Evolutionary conservation across 2,329 filamentous ascomycete species (phyloP).

Genomic region (Ascochyta clinopodiicola): DNA sequence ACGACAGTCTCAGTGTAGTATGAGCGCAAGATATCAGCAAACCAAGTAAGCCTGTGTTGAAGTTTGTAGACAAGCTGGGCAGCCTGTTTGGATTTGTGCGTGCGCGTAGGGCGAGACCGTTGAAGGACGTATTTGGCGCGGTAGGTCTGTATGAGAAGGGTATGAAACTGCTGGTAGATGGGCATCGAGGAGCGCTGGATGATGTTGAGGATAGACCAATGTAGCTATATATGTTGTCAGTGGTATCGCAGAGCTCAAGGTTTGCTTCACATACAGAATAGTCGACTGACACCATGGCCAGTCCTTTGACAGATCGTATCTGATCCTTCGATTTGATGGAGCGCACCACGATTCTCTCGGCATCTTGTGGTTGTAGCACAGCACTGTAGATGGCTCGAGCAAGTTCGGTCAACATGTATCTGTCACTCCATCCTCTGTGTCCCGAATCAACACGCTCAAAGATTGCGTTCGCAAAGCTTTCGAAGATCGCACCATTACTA

Average conservation of each 20-base stretch:
- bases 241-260: background rate
- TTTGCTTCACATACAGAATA: constrained; percentile 67
- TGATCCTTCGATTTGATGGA: constrained; percentile 56
- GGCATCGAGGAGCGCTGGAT: constrained; percentile 69
- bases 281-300: constrained; percentile 69
- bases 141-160: constrained; percentile 77
- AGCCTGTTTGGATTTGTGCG: background rate
- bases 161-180: constrained; percentile 75
- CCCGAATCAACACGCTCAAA: constrained; percentile 76
- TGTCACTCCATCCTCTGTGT: constrained; percentile 74
- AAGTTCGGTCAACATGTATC: constrained; percentile 79
- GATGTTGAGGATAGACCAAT: constrained; percentile 73
- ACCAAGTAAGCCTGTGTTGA: constrained; percentile 77
- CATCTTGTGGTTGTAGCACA: constrained; percentile 59
- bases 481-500: constrained; percentile 72
- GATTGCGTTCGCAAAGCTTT: constrained; percentile 69
- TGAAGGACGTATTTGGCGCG: constrained; percentile 73
- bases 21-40: constrained; percentile 74
- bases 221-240: constrained; percentile 35
- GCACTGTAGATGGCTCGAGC: constrained; percentile 73
- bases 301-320: constrained; percentile 65
- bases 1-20: constrained; percentile 80
- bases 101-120: constrained; percentile 49
- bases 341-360: constrained; percentile 67
- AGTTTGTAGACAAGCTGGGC: constrained; percentile 57